Evolutionary conservation across 2,329 filamentous ascomycete genomes (phyloP).

Genomic region (Arthrobotrys megalospora): DNA sequence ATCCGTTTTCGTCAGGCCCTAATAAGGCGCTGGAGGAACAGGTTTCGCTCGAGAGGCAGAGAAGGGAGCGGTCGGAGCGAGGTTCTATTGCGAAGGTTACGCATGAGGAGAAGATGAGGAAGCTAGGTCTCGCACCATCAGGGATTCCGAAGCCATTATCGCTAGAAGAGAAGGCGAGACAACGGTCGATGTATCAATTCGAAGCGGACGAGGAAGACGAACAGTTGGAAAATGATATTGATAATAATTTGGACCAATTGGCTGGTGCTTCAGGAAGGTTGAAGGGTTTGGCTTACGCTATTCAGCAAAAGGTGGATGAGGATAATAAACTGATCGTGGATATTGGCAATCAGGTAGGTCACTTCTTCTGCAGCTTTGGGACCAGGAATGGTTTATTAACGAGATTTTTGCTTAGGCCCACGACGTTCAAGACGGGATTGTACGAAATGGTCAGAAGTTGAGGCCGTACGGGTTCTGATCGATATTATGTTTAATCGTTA

Average conservation of each 20-base stretch:
- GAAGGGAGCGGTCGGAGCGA: conserved; percentile 70
- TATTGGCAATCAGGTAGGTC: conserved; percentile 81
- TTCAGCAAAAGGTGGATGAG: conserved; percentile 80
- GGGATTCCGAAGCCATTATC: conserved; percentile 14
- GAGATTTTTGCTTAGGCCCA: conserved; percentile 8
- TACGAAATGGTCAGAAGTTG: conserved; percentile 10
- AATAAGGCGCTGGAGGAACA: conserved; percentile 25
- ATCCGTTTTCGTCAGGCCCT: conserved; percentile 33
- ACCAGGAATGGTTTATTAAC: conserved; percentile 1
- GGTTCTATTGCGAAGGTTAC: background rate
- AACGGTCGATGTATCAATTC: conserved; percentile 81
- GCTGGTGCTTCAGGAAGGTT: conserved; percentile 77
- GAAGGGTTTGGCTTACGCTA: conserved; percentile 81
- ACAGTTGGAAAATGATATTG: conserved; percentile 80
- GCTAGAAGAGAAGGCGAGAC: conserved; percentile 66
- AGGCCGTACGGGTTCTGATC: conserved; percentile 23
- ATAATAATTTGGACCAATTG: conserved; percentile 75
- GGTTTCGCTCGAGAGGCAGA: conserved; percentile 5
- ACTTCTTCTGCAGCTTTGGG: conserved; percentile 63
- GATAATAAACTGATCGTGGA: conserved; percentile 84
- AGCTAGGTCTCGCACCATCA: conserved; percentile 24
- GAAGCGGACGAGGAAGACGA: conserved; percentile 81
- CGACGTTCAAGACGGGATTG: conserved; percentile 21
- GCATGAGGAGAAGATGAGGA: conserved; percentile 32
- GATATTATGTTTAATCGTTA: background rate